Percentiles rank a stretch among this genome's conserved stretches.
Evolutionary conservation across 2,329 filamentous ascomycete genomes (phyloP).

Genomic region (Sporothrix pallida): DNA sequence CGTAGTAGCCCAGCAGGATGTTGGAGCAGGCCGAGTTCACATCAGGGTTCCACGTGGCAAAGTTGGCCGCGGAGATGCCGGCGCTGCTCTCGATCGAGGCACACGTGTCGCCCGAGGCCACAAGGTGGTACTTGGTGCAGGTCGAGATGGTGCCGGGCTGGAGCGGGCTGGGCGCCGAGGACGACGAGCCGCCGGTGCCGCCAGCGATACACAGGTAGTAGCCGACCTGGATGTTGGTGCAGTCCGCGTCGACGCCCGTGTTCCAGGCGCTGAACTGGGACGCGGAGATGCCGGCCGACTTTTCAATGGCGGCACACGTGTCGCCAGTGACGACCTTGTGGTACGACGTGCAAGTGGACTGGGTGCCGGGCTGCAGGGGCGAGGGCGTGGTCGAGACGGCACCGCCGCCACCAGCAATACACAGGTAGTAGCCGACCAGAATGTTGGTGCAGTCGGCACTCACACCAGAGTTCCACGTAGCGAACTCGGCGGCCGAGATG

Average conservation of each 20-base stretch:
- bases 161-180: constrained; percentile 31
- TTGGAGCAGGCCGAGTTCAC: constrained; percentile 37
- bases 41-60: constrained; percentile 36
- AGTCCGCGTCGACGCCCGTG: constrained; percentile 32
- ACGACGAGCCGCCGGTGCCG: background rate
- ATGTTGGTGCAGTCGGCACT: constrained; percentile 37
- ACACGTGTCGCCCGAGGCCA: constrained; percentile 45
- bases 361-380: constrained; percentile 36
- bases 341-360: constrained; percentile 42
- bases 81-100: constrained; percentile 32
- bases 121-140: constrained; percentile 45
- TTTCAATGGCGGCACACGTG: constrained; percentile 42
- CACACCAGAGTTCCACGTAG: constrained; percentile 36
- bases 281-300: constrained; percentile 33
- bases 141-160: constrained; percentile 33
- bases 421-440: constrained; percentile 37
- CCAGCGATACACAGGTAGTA: constrained; percentile 38
- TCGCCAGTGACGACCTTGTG: constrained; percentile 45
- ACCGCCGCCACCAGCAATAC: constrained; percentile 26
- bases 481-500: constrained; percentile 34
- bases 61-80: constrained; percentile 34
- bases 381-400: background rate
- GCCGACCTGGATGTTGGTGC: constrained; percentile 38
- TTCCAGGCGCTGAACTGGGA: constrained; percentile 37
- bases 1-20: constrained; percentile 38